A percentile compares a stretch with the other conserved stretches of the same genome.
These are phyloP conservation scores for Agroathelia rolfsii DNA, from an alignment of 1,284 basidiomycete genomes.

Conservation along the genomic window DNA sequence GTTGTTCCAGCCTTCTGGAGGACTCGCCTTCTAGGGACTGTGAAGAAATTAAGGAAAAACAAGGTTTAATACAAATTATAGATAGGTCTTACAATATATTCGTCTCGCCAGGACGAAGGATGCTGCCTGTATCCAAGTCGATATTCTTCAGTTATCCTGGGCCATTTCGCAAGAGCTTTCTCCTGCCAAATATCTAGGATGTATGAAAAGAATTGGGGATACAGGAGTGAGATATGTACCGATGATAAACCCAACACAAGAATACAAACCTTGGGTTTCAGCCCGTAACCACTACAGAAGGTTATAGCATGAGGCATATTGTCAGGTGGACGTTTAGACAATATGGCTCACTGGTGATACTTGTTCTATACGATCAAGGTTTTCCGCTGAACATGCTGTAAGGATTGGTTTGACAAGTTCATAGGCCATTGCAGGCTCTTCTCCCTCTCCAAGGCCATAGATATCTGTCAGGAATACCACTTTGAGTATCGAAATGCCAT, in stretches of 20 bases:
- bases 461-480: constrained; percentile 48
- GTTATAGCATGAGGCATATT: constrained; percentile 11
- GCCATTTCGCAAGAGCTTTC: constrained; percentile 50
- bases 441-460: constrained; percentile 45
- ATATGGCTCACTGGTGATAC: constrained; percentile 48
- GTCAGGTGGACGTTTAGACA: constrained; percentile 7
- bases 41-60: constrained; percentile 9
- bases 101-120: constrained; percentile 56
- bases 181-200: constrained; percentile 58
- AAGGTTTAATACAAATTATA: constrained; percentile 2
- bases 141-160: constrained; percentile 38
- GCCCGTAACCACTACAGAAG: constrained; percentile 39
- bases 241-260: constrained; percentile 3
- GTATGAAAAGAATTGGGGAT: constrained; percentile 12
- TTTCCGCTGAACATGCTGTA: constrained; percentile 59
- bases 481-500: too few relatives aligned
- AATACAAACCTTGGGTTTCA: constrained; percentile 44
- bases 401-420: constrained; percentile 60
- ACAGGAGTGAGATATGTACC: constrained; percentile 7
- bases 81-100: constrained; percentile 46
- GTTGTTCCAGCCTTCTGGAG: constrained; percentile 48
- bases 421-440: too few relatives aligned
- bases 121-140: constrained; percentile 27
- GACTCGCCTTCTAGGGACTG: constrained; percentile 49
- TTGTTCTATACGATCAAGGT: constrained; percentile 55